Evolutionary conservation across 176 grass and related monocot genomes (phyloP).

Genomic region (Raddia guianensis): DNA sequence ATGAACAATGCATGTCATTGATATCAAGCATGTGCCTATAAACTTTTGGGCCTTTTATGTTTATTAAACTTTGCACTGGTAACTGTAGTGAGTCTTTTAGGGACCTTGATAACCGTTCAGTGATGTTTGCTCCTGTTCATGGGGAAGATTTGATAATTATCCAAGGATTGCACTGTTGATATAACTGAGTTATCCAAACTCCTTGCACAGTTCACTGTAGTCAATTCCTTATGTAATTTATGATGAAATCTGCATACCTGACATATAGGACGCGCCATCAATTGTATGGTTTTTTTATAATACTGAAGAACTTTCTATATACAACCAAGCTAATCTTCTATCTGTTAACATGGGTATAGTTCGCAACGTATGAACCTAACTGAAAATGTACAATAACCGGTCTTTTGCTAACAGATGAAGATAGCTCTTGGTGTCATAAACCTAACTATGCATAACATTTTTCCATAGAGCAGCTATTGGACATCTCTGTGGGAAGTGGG

Average conservation of each 20-base stretch:
- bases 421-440: constrained; percentile 34
- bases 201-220: not conserved
- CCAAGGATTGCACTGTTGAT: constrained; percentile 18
- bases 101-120: constrained; percentile 16
- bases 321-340: constrained; percentile 34
- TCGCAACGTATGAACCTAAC: constrained; percentile 31
- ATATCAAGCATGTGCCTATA: not conserved
- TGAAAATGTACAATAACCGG: constrained; percentile 16
- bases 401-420: constrained; percentile 51
- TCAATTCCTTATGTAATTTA: not conserved
- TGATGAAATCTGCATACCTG: constrained; percentile 23
- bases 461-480: constrained; percentile 36
- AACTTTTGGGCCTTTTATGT: not conserved
- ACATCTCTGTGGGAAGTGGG: constrained; percentile 34
- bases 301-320: constrained; percentile 21
- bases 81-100: constrained; percentile 29
- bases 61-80: constrained; percentile 7
- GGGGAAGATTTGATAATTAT: not conserved
- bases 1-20: not conserved
- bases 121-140: constrained; percentile 15
- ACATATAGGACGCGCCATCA: constrained; percentile 17
- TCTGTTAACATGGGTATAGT: constrained; percentile 41
- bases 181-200: not conserved
- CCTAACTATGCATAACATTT: constrained; percentile 38
- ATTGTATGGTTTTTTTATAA: constrained; percentile 13